Base-by-base conservation (phyloP, 106 monocot species). In the Dendrobium chrysotoxum region DNA sequence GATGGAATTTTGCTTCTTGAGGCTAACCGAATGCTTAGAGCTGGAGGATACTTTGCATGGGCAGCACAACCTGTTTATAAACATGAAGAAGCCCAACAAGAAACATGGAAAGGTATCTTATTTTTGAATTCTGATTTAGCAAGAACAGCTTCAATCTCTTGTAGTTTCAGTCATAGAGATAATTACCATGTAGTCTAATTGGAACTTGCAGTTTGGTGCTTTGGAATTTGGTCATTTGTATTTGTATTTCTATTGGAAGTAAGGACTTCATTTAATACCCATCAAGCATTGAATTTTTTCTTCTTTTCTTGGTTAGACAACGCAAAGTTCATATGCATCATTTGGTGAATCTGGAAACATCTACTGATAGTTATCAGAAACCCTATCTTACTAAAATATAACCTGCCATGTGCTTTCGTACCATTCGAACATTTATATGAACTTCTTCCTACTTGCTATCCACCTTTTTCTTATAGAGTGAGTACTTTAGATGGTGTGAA, bases 21-120 rank as follows among this genome's bases (percentile, higher is more conserved):
- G 83, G 88, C 89, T 41, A 88, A 97, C 85, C 90, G 97, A 92
- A 84, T 97, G 90, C 92, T 97, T 17, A 92, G 97, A 90, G 92
- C 90, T 78, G 97, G 97, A 79, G 94, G 97, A 47, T 97, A 89
- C 76, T 97, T 97, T 89, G 94, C 81, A 67, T 97, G 97, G 97
- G 97, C 97, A 25, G 97, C 94, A 53, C 96, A 96, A 50, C 96
- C 96, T 82, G 96, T 96, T 87, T 96, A 96, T 85, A 94, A 97
- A 76, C 94, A 97, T 75, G 97, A 97, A 86, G 97, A 92, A 80
- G 58, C 55, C 15, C 97, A 97, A 77, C 97, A 97, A 75, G 86
- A 92, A 79, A 87, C 89, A 81, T 94, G 94, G 94, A 91, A 83
- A 89, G 94, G 97, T 89, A 87, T 77, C 28, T 85, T 17, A 38